Conservation (phyloP, 495 filamentous ascomycete genomes). For the Tuber microsphaerosporum region DNA sequence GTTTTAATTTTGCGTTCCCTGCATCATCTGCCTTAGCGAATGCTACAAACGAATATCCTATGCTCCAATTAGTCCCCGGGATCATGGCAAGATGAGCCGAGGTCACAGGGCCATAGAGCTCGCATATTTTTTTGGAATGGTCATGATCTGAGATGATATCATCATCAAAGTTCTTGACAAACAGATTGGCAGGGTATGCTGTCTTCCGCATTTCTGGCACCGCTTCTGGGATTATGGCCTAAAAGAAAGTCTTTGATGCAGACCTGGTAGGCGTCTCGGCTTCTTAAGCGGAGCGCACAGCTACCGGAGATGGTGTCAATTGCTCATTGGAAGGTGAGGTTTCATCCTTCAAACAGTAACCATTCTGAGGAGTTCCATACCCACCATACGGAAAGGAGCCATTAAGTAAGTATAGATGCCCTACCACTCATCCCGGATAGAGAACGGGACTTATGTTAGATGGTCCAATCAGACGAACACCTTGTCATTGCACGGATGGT, state of each 20-base stretch:
- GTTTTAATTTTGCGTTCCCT: constrained; percentile 73
- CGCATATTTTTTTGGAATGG: constrained; percentile 62
- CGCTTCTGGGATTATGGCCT: constrained; percentile 20
- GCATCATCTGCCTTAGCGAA: constrained; percentile 85
- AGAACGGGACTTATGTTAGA: no score
- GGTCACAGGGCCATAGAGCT: constrained; percentile 86
- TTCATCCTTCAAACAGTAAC: constrained; percentile 15
- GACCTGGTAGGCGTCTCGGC: constrained; percentile 23
- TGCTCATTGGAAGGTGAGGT: constrained; percentile 31
- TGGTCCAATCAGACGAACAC: no score
- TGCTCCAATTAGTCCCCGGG: constrained; percentile 74
- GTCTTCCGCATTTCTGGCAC: constrained; percentile 39
- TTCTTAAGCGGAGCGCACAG: constrained; percentile 9
- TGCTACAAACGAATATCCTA: constrained; percentile 97
- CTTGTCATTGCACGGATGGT: no score
- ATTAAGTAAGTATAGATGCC: neutral
- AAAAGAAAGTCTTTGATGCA: constrained; percentile 18
- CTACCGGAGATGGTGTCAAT: constrained; percentile 26
- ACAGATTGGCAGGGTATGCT: constrained; percentile 65
- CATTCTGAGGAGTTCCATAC: constrained; percentile 24
- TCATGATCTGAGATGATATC: constrained; percentile 38
- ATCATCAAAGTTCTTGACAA: constrained; percentile 84
- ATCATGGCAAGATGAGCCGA: constrained; percentile 90
- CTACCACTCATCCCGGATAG: no score
- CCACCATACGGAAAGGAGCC: constrained; percentile 23